Evolutionary conservation across 2,329 filamentous ascomycete genomes (phyloP), one percentile per base, ranked within the genome.

Genomic region (Apiospora phragmitis): DNA sequence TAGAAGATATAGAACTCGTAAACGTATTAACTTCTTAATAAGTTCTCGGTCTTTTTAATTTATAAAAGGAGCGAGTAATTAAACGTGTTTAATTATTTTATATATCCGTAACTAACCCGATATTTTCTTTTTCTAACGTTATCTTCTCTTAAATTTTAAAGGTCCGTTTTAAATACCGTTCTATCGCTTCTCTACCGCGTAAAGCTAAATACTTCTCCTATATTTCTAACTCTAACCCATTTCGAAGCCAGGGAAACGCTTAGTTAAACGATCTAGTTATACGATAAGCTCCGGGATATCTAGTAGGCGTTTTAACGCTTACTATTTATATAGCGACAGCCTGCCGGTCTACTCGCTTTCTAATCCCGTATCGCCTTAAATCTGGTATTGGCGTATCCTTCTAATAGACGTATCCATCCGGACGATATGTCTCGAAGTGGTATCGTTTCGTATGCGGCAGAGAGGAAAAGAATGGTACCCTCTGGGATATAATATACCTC

Each of bases 1-100:
- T 9, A 67, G 18, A 62, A 66, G 68, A 62, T 72, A 74, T 65
- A 74, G 69, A 42, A 51, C 70, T 41, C 71, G 43, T 42, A 68
- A 69, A 65, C 69, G 65, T 41, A 74, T 69, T 47, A 35, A n/a
- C n/a, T 51, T 32, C 43, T 4, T 41, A 4, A 70, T 67, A 9
- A 42, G 12, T 49, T 68, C 49, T 7, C 43, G 42, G 42, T 70
- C 65, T 29, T 35, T 55, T 47, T 18, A 21, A 38, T 65, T 59
- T 35, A 18, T 18, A 38, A 29, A 59, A 59, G 51, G 51, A 59
- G 51, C 51, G 51, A 35, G 51, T 18, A 59, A 29, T 38, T 59
- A 29, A 7, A 59, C 29, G 29, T 59, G 9, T 59, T 59, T 8
- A 32, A 59, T 18, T n/a, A 18, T 59, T 59, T 38, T 59, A 18